These are phyloP conservation scores for Escovopsis sp. DNA, from an alignment of 2,329 filamentous ascomycete genomes.

Conservation along the genomic window DNA sequence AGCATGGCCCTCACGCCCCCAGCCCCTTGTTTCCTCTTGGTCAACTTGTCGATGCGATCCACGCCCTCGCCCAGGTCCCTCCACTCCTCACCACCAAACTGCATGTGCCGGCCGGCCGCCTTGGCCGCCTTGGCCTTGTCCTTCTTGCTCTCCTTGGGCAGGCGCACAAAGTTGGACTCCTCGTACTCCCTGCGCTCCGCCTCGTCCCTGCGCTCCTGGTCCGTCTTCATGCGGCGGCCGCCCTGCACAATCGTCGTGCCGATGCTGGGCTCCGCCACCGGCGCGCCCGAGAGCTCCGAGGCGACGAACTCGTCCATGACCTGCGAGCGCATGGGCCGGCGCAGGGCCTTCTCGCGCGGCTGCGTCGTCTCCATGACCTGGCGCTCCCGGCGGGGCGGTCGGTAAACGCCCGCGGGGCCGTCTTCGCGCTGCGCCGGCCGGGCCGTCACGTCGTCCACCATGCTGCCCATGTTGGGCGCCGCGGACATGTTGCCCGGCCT, in stretches of 20 bases:
- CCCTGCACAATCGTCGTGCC: conserved; percentile 74
- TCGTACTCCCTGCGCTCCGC: conserved; percentile 74
- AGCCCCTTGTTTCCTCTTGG: conserved; percentile 47
- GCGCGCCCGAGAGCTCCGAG: conserved; percentile 69
- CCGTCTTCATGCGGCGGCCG: conserved; percentile 66
- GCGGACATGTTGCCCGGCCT: conserved; percentile 14
- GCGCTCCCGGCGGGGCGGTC: conserved; percentile 75
- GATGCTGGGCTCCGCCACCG: conserved; percentile 75
- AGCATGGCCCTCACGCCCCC: conserved; percentile 46
- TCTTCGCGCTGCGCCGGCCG: conserved; percentile 15
- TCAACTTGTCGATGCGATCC: conserved; percentile 74
- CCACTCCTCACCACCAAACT: conserved; percentile 86
- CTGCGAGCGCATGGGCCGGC: conserved; percentile 55
- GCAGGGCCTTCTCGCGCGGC: conserved; percentile 42
- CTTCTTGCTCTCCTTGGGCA: conserved; percentile 81
- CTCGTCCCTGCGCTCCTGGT: conserved; percentile 61
- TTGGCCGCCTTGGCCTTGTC: conserved; percentile 52
- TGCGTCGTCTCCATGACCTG: conserved; percentile 66
- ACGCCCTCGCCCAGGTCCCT: conserved; percentile 69
- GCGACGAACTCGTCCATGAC: conserved; percentile 87
- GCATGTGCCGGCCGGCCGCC: conserved; percentile 44
- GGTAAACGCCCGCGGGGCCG: conserved; percentile 58
- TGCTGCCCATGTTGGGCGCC: conserved; percentile 17
- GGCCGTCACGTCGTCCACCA: conserved; percentile 20
- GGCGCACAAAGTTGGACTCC: conserved; percentile 77